Evolutionary conservation across 192 early-diverging fungal genomes (phyloP).

Genomic region (Linnemannia zychae): DNA sequence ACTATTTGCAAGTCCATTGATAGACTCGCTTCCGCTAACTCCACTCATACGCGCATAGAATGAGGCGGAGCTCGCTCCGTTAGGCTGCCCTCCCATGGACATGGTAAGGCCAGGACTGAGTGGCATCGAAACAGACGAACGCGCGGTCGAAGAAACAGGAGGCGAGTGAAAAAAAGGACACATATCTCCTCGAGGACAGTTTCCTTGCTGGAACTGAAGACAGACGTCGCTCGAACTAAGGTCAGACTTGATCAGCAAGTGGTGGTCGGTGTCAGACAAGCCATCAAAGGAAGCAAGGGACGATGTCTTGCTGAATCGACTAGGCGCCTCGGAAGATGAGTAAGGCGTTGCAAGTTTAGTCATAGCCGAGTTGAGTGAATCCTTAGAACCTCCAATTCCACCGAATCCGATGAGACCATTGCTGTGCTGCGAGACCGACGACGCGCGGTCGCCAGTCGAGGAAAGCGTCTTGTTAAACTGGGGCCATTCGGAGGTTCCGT

Average conservation of each 20-base stretch:
- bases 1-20: conserved; percentile 18
- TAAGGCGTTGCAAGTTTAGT: conserved; percentile 59
- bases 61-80: conserved; percentile 23
- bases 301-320: conserved; percentile 44
- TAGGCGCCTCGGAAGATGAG: conserved; percentile 60
- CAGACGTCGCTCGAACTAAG: conserved; percentile 45
- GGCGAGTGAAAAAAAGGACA: conserved; percentile 65
- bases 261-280: conserved; percentile 15
- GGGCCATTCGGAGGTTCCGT: conserved; percentile 60
- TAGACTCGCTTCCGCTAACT: conserved; percentile 19
- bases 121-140: conserved; percentile 32
- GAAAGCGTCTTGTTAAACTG: conserved; percentile 53
- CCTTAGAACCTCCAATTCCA: conserved; percentile 17
- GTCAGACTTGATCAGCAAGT: conserved; percentile 33
- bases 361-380: conserved; percentile 44
- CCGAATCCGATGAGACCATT: conserved; percentile 48
- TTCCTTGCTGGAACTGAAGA: conserved; percentile 59
- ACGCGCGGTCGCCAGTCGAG: conserved; percentile 16
- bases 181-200: conserved; percentile 64
- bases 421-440: conserved; percentile 41
- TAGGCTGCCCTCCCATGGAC: conserved; percentile 35
- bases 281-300: conserved; percentile 47
- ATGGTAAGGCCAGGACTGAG: conserved; percentile 39
- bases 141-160: conserved; percentile 27
- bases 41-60: conserved; percentile 49